Evolutionary conservation across 441 rosid species (phyloP).

Genomic region (Brassica balearica): DNA sequence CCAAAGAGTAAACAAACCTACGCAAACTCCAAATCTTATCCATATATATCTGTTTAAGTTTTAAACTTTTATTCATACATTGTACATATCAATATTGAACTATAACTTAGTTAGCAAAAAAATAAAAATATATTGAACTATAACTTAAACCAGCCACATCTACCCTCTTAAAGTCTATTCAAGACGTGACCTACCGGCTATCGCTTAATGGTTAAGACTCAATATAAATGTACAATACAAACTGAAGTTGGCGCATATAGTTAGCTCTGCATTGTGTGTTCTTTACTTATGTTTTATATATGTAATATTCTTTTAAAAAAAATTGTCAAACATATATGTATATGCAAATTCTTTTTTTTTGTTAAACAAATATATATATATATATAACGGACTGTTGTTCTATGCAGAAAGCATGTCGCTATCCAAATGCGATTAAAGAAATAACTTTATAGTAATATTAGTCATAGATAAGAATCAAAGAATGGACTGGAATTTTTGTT

Average conservation of each 20-base stretch:
- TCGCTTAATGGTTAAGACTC: conserved; percentile 26
- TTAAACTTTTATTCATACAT: conserved; percentile 2
- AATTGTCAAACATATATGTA: background rate
- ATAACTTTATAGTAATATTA: background rate
- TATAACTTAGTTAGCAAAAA: no score
- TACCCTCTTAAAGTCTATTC: conserved; percentile 7
- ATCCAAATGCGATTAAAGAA: background rate
- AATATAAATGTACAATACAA: conserved; percentile 1
- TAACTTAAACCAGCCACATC: conserved; percentile 1
- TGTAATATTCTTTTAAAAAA: no score
- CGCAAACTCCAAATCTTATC: conserved; percentile 36
- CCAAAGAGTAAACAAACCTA: conserved; percentile 22
- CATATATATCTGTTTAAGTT: conserved; percentile 11
- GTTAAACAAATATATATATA: no score
- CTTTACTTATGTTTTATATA: background rate
- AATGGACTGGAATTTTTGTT: background rate
- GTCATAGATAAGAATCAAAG: background rate
- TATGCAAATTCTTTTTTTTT: background rate
- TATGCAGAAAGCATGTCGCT: background rate
- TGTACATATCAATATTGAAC: conserved; percentile 18
- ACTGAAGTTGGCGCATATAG: conserved; percentile 19
- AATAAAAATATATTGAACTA: no score
- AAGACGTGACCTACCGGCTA: background rate
- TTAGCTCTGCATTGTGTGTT: background rate
- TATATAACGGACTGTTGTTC: background rate